Evolutionary conservation across 2,329 filamentous ascomycete species (phyloP), one percentile per base, ranked within the genome.

Genomic region (Colletotrichum scovillei): DNA sequence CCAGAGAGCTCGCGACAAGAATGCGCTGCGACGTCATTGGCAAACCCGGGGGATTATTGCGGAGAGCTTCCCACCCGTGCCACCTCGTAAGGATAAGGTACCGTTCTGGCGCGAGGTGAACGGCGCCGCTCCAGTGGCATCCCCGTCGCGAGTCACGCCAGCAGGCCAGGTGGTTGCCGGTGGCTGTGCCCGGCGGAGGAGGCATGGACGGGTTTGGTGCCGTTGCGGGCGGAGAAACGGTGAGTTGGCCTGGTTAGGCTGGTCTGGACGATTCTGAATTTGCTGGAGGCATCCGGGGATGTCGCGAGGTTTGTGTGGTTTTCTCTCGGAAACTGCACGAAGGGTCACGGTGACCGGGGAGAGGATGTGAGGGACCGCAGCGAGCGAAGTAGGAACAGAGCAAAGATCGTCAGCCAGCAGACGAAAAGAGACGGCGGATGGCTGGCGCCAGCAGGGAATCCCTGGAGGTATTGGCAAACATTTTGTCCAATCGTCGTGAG

Each of bases 21-120:
- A 75, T 73, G 74, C 73, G 74, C 62, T 69, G 69, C 75, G 74
- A 75, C 74, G 74, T 65, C 74, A 75, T 75, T 75, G 72, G 69
- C 69, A 73, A 64, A 53, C 57, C 58, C 9, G 22, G 46, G 26
- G 49, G 28, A 67, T 60, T 62, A 57, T 60, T 71, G 67, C 67
- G 56, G 71, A 66, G 67, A 73, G 71, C 7, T 14, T 35, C 52
- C 57, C 71, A 67, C 60, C 64, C 55, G 62, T 35, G 38, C 35
- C 63, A 46, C 35, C 60, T 65, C 67, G 60, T 60, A 22, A 49
- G 42, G 42, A 49, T 49, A 49, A 49, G 42, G 19, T 49, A 49
- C 42, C 42, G 42, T 49, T 22, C 38, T 49, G 19, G 42, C 19
- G 42, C 42, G 8, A 49, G 42, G 42, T 49, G 30, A 49, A 35